phyloP scores from a whole-genome alignment of 1,139 yeast species.

The Blastobotrys elegans region DNA sequence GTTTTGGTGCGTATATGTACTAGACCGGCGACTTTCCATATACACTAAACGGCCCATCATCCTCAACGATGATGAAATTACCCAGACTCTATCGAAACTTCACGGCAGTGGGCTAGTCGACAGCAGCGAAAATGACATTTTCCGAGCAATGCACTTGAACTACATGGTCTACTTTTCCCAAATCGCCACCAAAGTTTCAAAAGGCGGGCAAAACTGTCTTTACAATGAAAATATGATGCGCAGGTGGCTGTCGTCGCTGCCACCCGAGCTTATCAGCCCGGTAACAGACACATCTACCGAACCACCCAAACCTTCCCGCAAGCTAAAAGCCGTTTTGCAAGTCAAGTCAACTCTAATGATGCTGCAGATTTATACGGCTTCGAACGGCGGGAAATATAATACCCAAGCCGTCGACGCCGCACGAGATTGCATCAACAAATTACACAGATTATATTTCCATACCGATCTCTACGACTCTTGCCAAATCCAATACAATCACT shows the following conservation, averaged over 20 bases:
- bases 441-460: slow-evolving; percentile 23
- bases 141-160: slow-evolving; percentile 22
- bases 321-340: slow-evolving; percentile 23
- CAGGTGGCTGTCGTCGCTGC: slow-evolving; percentile 21
- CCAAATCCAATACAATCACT: slow-evolving; percentile 28
- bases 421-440: slow-evolving; percentile 26
- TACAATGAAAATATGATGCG: slow-evolving; percentile 18
- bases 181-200: slow-evolving; percentile 20
- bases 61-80: slow-evolving; percentile 25
- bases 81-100: slow-evolving; percentile 21
- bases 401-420: slow-evolving; percentile 27
- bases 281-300: slow-evolving; percentile 3
- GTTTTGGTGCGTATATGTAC: slow-evolving; percentile 27
- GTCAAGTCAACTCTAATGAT: slow-evolving; percentile 23
- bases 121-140: slow-evolving; percentile 20
- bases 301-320: slow-evolving; percentile 20
- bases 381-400: slow-evolving; percentile 10
- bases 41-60: slow-evolving; percentile 24
- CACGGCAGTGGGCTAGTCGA: slow-evolving; percentile 9
- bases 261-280: slow-evolving; percentile 19
- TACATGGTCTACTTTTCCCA: slow-evolving; percentile 26
- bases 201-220: slow-evolving; percentile 10
- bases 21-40: slow-evolving; percentile 25
- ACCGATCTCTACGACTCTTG: slow-evolving; percentile 24
- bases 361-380: slow-evolving; percentile 21